Percentiles rank a stretch among this genome's conserved stretches.
Conservation (phyloP, 495 filamentous ascomycete species). For the Xylaria curta region DNA sequence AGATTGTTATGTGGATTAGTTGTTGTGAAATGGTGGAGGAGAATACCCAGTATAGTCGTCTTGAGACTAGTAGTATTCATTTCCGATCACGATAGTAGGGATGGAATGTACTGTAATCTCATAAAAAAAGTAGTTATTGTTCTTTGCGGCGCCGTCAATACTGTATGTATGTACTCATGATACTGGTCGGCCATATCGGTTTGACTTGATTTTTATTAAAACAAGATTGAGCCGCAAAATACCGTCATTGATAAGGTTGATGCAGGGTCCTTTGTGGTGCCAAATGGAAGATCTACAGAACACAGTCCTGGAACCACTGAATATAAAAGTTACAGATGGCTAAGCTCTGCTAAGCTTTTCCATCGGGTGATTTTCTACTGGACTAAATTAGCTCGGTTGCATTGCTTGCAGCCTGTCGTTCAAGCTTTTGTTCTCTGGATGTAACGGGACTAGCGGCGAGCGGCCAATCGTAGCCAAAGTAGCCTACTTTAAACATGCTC, state of each 20-base stretch:
- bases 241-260: not conserved
- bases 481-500: too few relatives aligned
- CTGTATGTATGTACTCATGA: not conserved
- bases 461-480: not conserved
- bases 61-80: not conserved
- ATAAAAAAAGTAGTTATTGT: not conserved
- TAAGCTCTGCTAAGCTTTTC: slow-evolving; percentile 4
- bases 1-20: not conserved
- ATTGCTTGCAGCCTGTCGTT: not conserved
- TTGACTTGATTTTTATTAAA: not conserved
- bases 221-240: not conserved
- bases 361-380: not conserved
- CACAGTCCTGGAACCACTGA: not conserved
- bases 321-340: slow-evolving; percentile 6
- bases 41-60: not conserved
- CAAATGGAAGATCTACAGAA: not conserved
- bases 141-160: not conserved
- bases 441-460: not conserved
- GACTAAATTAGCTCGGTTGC: not conserved
- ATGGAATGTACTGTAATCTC: not conserved
- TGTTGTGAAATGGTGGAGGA: not conserved
- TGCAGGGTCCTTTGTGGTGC: not conserved
- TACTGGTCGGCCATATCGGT: not conserved
- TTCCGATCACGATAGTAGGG: not conserved
- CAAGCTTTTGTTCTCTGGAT: not conserved